Base-by-base conservation (phyloP, 2,329 filamentous ascomycete genomes). In the Sporothrix pallida region DNA sequence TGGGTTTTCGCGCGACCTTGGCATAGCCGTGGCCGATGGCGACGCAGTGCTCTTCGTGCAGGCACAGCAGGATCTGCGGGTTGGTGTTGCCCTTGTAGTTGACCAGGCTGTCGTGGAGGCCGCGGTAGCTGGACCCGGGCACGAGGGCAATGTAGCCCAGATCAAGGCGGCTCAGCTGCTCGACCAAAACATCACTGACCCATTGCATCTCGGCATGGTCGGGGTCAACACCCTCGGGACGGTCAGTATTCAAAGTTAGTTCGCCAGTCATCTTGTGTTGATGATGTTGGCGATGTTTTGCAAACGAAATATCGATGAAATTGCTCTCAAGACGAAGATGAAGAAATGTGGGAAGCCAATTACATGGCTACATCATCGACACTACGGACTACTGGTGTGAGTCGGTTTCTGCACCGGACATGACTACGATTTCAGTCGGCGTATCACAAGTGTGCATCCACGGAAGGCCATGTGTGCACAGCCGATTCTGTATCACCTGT, bases 21-120 rank as follows among this genome's bases (percentile, higher is more conserved):
- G 72, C 72, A 37, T 63, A 74, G 26, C 72, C 72, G 50, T 74
- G 72, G 31, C 68, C 72, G 7, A 74, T 52, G 26, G 68, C 68
- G 12, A 74, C 50, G 72, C 72, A 74, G 72, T 74, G 72, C 60
- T 74, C 72, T 54, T 74, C 72, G 58, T 74, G 72, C 46, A 74
- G 58, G 42, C 72, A 74, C 17, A 74, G 26, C 54, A 74, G 44
- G 10, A 74, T 74, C 72, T 74, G 31, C 10, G 72, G 72, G 68
- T 74, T 37, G 48, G 23, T 26, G 26, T 74, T 60, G 46, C 52
- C 48, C 67, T 74, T 74, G 58, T 74, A 74, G 72, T 74, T 71
- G n/a, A 74, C 72, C 5, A 74, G 37, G 50, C 72, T 74, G 68
- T 71, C 72, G 52, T 74, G 72, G 37, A 74, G 31, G 60, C 72